These are phyloP conservation scores for Scenedesmus sp. DNA, from an alignment of 163 green algal species.

Conservation along the genomic window DNA sequence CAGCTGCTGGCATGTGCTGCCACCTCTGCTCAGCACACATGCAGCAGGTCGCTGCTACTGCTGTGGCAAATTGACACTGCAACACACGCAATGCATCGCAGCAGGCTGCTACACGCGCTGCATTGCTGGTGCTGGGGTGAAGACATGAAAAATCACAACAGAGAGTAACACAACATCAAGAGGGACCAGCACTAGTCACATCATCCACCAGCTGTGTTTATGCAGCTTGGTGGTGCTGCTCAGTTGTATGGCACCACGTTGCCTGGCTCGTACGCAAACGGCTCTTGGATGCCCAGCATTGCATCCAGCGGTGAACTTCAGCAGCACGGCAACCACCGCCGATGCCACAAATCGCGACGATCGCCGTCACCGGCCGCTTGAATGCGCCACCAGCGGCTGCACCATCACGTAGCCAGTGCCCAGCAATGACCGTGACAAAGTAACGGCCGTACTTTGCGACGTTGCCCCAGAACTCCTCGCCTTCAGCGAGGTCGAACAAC, in stretches of 20 bases:
- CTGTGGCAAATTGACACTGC: too few species aligned
- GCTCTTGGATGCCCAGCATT: conserved; percentile 59
- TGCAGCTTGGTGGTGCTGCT: background rate
- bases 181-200: too few species aligned
- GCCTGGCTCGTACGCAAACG: conserved; percentile 46
- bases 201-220: too few species aligned
- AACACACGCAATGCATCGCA: too few species aligned
- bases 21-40: too few species aligned
- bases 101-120: too few species aligned
- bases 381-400: conserved; percentile 76
- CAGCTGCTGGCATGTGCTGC: too few species aligned
- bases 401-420: conserved; percentile 88
- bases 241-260: conserved; percentile 42
- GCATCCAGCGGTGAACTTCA: conserved; percentile 61
- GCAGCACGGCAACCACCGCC: conserved; percentile 1
- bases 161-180: too few species aligned
- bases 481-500: conserved; percentile 58
- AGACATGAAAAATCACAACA: too few species aligned
- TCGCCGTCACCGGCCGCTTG: conserved; percentile 47
- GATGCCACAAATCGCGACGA: conserved; percentile 40
- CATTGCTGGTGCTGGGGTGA: too few species aligned
- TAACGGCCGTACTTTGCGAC: conserved; percentile 85
- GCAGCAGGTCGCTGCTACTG: too few species aligned
- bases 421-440: conserved; percentile 89
- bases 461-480: conserved; percentile 80